A percentile compares a stretch with the other conserved stretches of the same genome.
Evolutionary conservation across 2,329 filamentous ascomycete species (phyloP).

Genomic region (Trichoderma sp.): DNA sequence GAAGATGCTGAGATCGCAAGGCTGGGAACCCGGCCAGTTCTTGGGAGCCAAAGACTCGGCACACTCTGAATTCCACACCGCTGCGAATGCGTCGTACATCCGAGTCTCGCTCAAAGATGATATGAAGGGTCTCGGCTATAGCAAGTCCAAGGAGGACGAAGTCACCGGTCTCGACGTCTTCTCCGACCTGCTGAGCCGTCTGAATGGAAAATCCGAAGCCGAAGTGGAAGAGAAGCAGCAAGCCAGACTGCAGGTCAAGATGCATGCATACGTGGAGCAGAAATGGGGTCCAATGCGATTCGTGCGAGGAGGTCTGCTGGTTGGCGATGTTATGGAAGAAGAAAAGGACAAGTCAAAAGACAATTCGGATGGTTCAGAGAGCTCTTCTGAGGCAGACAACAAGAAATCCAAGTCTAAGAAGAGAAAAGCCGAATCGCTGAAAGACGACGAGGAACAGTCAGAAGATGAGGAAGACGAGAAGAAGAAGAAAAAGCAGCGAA

Average conservation of each 20-base stretch:
- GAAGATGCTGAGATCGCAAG: slow-evolving; percentile 83
- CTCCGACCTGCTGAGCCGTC: slow-evolving; percentile 79
- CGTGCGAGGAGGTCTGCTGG: slow-evolving; percentile 76
- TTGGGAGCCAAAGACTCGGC: slow-evolving; percentile 77
- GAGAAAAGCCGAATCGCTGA: slow-evolving; percentile 50
- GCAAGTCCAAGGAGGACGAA: slow-evolving; percentile 72
- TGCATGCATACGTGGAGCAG: slow-evolving; percentile 72
- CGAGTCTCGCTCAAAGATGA: slow-evolving; percentile 87
- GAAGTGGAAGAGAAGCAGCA: slow-evolving; percentile 71
- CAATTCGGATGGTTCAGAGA: slow-evolving; percentile 33
- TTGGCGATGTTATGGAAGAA: slow-evolving; percentile 60
- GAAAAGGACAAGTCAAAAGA: slow-evolving; percentile 32
- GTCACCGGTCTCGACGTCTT: slow-evolving; percentile 87
- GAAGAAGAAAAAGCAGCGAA: slow-evolving; percentile 45
- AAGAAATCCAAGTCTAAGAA: slow-evolving; percentile 50
- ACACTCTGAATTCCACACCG: slow-evolving; percentile 76
- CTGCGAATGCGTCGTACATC: slow-evolving; percentile 83
- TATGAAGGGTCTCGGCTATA: slow-evolving; percentile 85
- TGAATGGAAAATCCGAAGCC: slow-evolving; percentile 86
- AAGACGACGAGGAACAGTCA: slow-evolving; percentile 36
- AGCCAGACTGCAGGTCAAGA: slow-evolving; percentile 69
- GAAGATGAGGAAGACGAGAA: slow-evolving; percentile 36
- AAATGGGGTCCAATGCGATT: slow-evolving; percentile 85
- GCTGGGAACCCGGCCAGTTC: slow-evolving; percentile 84
- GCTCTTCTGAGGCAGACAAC: slow-evolving; percentile 29